Evolutionary conservation across 192 early-diverging fungal genomes (phyloP).

Genomic region (Jimgerdemannia lactiflua): DNA sequence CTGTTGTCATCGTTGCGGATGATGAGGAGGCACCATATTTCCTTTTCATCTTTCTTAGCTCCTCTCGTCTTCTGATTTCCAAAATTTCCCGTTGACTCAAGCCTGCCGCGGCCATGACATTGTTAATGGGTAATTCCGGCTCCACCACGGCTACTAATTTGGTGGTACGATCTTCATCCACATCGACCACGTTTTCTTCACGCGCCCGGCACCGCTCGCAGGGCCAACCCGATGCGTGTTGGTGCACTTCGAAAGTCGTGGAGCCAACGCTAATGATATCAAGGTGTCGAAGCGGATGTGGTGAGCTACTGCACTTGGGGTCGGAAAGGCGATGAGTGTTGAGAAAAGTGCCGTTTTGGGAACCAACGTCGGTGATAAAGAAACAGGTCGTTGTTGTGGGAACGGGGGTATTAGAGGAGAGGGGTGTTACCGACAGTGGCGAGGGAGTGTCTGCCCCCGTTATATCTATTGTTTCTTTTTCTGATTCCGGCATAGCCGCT

Average conservation of each 20-base stretch:
- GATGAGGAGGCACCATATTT: conserved; percentile 9
- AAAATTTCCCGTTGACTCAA: conserved; percentile 17
- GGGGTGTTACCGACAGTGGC: not conserved
- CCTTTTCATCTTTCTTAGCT: conserved; percentile 24
- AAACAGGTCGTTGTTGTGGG: conserved; percentile 1
- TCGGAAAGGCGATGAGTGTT: conserved; percentile 63
- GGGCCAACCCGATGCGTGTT: conserved; percentile 47
- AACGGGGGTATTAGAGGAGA: not conserved
- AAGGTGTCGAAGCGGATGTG: conserved; percentile 48
- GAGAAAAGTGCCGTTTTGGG: conserved; percentile 74
- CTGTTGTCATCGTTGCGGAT: not conserved
- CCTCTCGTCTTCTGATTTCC: conserved; percentile 24
- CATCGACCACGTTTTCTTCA: conserved; percentile 48
- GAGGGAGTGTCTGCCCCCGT: not conserved
- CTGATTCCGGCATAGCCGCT: not conserved
- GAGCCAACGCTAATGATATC: conserved; percentile 57
- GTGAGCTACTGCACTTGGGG: conserved; percentile 60
- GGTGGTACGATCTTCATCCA: conserved; percentile 10
- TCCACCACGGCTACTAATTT: not conserved
- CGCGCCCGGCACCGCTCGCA: conserved; percentile 60
- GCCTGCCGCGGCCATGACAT: not conserved
- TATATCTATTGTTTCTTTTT: not conserved
- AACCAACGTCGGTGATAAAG: conserved; percentile 60
- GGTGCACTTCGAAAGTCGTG: conserved; percentile 59
- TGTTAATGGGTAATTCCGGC: not conserved